Evolutionary conservation across 352 stramenopile species (phyloP), one percentile per base, ranked within the genome.

Genomic region (Globisporangium alternatum): DNA sequence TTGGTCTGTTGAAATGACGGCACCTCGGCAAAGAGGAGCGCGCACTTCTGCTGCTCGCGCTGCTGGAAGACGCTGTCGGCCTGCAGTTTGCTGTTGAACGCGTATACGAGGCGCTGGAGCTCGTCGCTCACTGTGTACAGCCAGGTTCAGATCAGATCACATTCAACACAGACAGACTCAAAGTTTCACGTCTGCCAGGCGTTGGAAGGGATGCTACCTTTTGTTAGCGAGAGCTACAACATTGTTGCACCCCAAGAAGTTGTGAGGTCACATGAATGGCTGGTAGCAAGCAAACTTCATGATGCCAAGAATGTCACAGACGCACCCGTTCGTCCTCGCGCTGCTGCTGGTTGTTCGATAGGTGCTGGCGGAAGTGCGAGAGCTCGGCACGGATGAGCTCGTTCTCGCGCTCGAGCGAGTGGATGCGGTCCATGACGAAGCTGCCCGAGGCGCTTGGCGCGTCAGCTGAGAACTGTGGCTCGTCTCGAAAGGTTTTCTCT

Each of bases 21-120:
- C 58, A 76, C 71, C 67, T 93, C 84, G 4, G 81, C 84, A 59
- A 93, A 91, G 5, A 93, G 62, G 19, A 91, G 66, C 8, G 81
- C 80, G 10, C 74, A 69, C 31, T 93, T 93, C 49, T 91, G 78
- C 28, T 91, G 80, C 54, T 91, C 80, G 7, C 75, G 80, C 59
- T 90, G 80, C 55, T 89, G 73, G 47, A 68, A 73, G 10, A 65
- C 61, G 28, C 60, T 63, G 49, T 93, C 84, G 25, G 75, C 62
- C 51, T 93, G 81, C 9, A 80, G 39, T 61, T 93, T 91, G 57
- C 37, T 63, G 47, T 82, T 84, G 62, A 93, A 84, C 5, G 79
- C 64, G 28, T 77, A 59, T 5, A 72, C 68, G 25, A 88, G 67
- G 19, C 70, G 79, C 66, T 88, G 78, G 33, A 88, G 65, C 44